phyloP scores from a whole-genome alignment of 345 rosid species.

The Salix purpurea region DNA sequence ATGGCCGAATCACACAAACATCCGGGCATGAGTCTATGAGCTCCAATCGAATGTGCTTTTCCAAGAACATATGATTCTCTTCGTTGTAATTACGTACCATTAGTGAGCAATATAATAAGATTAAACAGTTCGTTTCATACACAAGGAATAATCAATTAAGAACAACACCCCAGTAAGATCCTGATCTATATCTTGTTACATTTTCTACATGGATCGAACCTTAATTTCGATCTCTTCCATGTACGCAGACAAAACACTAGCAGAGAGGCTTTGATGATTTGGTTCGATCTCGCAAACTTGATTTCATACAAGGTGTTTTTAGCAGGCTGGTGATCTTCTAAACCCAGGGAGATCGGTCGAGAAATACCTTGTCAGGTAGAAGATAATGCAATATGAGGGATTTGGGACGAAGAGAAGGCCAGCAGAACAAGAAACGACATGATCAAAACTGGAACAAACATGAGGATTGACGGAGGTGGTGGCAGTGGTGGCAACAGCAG shows the following conservation, averaged over 20 bases:
- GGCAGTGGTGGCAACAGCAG: conserved; percentile 3
- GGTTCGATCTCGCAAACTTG: background rate
- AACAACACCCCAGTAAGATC: background rate
- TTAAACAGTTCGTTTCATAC: background rate
- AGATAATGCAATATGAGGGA: background rate
- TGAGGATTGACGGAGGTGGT: background rate
- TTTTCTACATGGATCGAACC: background rate
- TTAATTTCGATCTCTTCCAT: background rate
- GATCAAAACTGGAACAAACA: background rate
- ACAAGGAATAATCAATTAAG: background rate
- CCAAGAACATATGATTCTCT: background rate
- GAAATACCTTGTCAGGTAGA: background rate
- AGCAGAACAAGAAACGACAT: background rate
- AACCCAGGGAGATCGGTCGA: background rate
- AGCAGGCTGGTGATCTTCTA: background rate
- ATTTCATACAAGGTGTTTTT: background rate
- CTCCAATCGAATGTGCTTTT: background rate
- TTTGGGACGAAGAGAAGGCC: background rate
- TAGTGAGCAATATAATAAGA: background rate
- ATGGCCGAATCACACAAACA: background rate
- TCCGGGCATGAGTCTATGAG: background rate
- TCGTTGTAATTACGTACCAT: background rate
- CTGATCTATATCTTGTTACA: background rate
- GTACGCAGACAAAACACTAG: background rate
- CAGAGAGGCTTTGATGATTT: background rate